Percentiles rank a stretch among this genome's conserved stretches.
These are phyloP conservation scores for Sporothrix dimorphospora DNA, from an alignment of 2,329 filamentous ascomycete species.

Conservation along the genomic window DNA sequence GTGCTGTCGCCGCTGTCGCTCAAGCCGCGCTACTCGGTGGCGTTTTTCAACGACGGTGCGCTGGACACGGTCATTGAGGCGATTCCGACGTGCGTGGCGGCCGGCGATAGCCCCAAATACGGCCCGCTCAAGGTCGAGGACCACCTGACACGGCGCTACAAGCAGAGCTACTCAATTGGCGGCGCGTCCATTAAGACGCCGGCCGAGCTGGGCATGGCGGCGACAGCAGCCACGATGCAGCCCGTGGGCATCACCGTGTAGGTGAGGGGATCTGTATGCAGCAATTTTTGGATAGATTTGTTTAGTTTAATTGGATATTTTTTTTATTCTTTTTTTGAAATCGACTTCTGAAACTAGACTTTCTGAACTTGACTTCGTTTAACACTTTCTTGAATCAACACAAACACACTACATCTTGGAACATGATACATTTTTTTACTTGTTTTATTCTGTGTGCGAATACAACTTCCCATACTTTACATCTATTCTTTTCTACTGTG, in stretches of 20 bases:
- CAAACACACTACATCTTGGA: too few species aligned
- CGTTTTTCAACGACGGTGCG: constrained; percentile 58
- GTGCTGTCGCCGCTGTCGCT: constrained; percentile 55
- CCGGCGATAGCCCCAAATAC: constrained; percentile 40
- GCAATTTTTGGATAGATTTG: not conserved
- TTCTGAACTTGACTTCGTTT: not conserved
- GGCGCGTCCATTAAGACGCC: constrained; percentile 23
- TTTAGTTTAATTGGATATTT: not conserved
- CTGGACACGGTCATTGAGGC: constrained; percentile 40
- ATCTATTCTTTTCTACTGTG: not conserved
- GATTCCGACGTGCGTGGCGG: constrained; percentile 42
- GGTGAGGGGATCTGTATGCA: not conserved
- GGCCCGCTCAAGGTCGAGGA: constrained; percentile 42
- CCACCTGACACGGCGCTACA: constrained; percentile 39
- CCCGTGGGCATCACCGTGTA: not conserved
- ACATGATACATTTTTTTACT: too few species aligned
- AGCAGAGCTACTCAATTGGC: constrained; percentile 36
- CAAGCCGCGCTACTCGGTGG: constrained; percentile 56
- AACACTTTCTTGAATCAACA: not conserved
- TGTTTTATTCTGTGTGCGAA: too few species aligned
- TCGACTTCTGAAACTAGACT: too few species aligned
- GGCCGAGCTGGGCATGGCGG: not conserved
- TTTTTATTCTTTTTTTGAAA: not conserved
- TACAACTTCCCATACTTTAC: not conserved
- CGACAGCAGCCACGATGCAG: not conserved